Percentiles rank a stretch among this genome's conserved stretches.
These are phyloP conservation scores for Abelmoschus esculentus DNA, from an alignment of 345 rosid species.

Conservation along the genomic window DNA sequence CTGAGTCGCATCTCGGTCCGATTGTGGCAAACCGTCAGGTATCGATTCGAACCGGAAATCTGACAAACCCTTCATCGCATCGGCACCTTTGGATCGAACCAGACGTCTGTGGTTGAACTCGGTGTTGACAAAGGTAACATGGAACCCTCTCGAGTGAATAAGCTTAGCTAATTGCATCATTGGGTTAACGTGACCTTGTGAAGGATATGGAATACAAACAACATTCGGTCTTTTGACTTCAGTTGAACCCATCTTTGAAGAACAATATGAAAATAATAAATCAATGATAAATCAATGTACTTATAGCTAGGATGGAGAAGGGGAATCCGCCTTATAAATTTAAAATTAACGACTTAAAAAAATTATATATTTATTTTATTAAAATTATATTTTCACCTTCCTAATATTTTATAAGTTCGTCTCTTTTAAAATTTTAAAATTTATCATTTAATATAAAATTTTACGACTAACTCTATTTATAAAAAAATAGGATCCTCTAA, in stretches of 20 bases:
- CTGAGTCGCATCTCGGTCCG: conserved; percentile 23
- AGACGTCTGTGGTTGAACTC: conserved; percentile 29
- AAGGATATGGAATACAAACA: conserved; percentile 7
- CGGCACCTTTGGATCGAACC: conserved; percentile 20
- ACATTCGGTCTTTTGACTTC: not conserved
- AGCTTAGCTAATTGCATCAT: conserved; percentile 13
- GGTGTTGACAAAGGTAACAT: conserved; percentile 36
- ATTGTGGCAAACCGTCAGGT: conserved; percentile 23
- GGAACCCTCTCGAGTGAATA: conserved; percentile 24
- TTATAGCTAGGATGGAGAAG: no score
- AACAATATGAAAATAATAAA: not conserved
- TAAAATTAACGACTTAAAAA: no score
- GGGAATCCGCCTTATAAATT: no score
- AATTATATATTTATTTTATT: no score
- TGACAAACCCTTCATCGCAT: conserved; percentile 17
- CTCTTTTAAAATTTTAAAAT: no score
- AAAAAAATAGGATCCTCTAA: not conserved
- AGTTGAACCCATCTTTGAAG: not conserved
- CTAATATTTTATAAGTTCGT: no score
- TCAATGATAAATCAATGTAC: no score
- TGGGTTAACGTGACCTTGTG: conserved; percentile 15
- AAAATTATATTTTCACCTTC: no score
- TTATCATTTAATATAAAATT: not conserved
- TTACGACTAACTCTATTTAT: not conserved
- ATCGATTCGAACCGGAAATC: conserved; percentile 29